Base-by-base conservation (phyloP, 1,139 yeast genomes). In the Zygoascus meyerae region DNA sequence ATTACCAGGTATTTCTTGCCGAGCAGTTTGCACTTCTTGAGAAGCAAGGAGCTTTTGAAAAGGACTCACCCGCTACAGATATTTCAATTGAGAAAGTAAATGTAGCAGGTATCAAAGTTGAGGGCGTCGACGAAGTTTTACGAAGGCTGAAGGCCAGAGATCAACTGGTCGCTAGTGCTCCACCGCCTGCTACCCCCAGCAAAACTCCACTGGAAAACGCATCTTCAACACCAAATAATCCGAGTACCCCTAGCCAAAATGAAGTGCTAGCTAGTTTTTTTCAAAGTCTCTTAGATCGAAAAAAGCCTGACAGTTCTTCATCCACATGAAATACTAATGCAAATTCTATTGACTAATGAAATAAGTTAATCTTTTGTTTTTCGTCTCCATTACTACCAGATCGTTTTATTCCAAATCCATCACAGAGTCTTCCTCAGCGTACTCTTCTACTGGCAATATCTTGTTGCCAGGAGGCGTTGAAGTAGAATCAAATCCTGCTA, bases 41-140 rank as follows among this genome's bases (percentile, higher is more conserved):
- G 38, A 29, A 49, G 36, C 33, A 29, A 12, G 14, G 54, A 54
- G 35, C 51, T 48, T 37, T 52, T 52, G 6, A 38, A 49, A 11
- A 45, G 49, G 26, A 56, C 52, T 36, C 34, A 8, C 4, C 12
- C 10, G 30, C 34, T 5, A 12, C 18, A 2, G 14, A 42, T 40
- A 31, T 44, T 6, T 38, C 39, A 8, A 57, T 53, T 30, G 26
- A 21, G 7, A 21, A 21, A 21, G 47, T 46, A 42, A 60, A 56
- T 30, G 50, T 62, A 31, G 63, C 64, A n/a, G 65, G 65, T 3
- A 62, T 62, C 33, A 62, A 61, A 37, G 54, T 62, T 8, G 63
- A 59, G 31, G 52, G 56, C 7, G 54, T 58, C 9, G 64, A 61
- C 14, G 62, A 60, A 16, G 61, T 61, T 16, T 47, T 60, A 28